Percentiles rank a stretch among this genome's conserved stretches.
Evolutionary conservation across 345 rosid species (phyloP).

Genomic region (Hypericum perforatum): DNA sequence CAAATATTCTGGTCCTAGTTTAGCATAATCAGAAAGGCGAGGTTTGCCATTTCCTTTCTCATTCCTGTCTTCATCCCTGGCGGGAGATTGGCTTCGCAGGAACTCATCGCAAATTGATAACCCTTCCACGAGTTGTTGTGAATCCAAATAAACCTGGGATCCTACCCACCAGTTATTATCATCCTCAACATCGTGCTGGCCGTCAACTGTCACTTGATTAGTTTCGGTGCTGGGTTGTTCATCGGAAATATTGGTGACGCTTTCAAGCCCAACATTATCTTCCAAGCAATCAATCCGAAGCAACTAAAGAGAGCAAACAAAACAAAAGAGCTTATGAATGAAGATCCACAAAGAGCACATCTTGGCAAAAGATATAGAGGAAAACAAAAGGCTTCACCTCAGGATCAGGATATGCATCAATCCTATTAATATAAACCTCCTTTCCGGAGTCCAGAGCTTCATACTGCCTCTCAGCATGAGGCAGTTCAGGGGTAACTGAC

Average conservation of each 20-base stretch:
- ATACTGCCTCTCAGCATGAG: constrained; percentile 27
- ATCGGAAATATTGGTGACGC: constrained; percentile 15
- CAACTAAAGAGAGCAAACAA: constrained; percentile 17
- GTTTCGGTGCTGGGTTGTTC: constrained; percentile 16
- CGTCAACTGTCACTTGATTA: constrained; percentile 20
- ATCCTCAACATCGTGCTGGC: constrained; percentile 42
- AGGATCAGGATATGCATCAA: constrained; percentile 15
- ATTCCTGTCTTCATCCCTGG: constrained; percentile 34
- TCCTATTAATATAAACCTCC: constrained; percentile 13
- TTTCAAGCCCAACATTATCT: constrained; percentile 33
- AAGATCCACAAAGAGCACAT: too few species aligned
- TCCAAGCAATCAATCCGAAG: constrained; percentile 27
- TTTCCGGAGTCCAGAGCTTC: constrained; percentile 25
- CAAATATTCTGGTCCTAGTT: constrained; percentile 57
- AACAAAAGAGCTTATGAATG: not conserved
- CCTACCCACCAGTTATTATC: constrained; percentile 71
- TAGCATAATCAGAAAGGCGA: constrained; percentile 65
- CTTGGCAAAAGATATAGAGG: not conserved
- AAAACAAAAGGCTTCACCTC: constrained; percentile 33
- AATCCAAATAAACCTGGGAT: constrained; percentile 58
- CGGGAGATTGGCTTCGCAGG: constrained; percentile 71
- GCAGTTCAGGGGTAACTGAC: constrained; percentile 60
- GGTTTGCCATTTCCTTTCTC: constrained; percentile 31
- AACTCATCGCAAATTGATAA: constrained; percentile 77
- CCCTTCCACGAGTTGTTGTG: constrained; percentile 90